These are phyloP conservation scores for Berberis thunbergii DNA, from an alignment of 164 flowering plant genomes.

Conservation along the genomic window DNA sequence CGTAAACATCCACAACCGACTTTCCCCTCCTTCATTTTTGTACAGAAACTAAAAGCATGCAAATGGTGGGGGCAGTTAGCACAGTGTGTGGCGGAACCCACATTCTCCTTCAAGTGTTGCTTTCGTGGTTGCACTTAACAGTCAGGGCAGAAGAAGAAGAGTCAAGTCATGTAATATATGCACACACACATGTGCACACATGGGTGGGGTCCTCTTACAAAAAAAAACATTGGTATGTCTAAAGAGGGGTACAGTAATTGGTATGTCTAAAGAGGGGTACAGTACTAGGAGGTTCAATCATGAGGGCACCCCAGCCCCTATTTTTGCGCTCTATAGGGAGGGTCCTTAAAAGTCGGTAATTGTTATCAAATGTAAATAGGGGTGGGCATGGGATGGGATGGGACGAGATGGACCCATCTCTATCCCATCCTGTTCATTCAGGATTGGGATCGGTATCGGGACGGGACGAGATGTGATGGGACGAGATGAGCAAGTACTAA, in stretches of 20 bases:
- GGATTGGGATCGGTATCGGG: too few relatives aligned
- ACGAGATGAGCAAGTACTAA: too few relatives aligned
- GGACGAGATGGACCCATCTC: too few relatives aligned
- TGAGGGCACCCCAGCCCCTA: background rate
- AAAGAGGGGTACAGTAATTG: slow-evolving; percentile 12
- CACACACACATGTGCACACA: slow-evolving; percentile 23
- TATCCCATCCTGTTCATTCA: too few relatives aligned
- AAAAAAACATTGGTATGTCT: slow-evolving; percentile 10
- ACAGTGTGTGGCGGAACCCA: too few relatives aligned
- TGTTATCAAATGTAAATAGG: too few relatives aligned
- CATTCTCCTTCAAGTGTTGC: too few relatives aligned
- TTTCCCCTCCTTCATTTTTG: too few relatives aligned
- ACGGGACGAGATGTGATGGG: too few relatives aligned
- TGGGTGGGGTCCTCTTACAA: slow-evolving; percentile 11
- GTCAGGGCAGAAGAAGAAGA: slow-evolving; percentile 1
- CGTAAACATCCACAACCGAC: slow-evolving; percentile 1
- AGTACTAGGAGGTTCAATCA: background rate
- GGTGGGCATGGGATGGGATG: too few relatives aligned
- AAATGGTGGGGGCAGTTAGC: too few relatives aligned
- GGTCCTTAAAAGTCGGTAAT: background rate
- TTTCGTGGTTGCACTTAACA: background rate
- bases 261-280: slow-evolving; percentile 14
- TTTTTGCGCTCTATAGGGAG: background rate
- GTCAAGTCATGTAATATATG: background rate
- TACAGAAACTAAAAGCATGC: too few relatives aligned